Evolutionary conservation across 257 asterid species (phyloP).

Genomic region (Plantago major): DNA sequence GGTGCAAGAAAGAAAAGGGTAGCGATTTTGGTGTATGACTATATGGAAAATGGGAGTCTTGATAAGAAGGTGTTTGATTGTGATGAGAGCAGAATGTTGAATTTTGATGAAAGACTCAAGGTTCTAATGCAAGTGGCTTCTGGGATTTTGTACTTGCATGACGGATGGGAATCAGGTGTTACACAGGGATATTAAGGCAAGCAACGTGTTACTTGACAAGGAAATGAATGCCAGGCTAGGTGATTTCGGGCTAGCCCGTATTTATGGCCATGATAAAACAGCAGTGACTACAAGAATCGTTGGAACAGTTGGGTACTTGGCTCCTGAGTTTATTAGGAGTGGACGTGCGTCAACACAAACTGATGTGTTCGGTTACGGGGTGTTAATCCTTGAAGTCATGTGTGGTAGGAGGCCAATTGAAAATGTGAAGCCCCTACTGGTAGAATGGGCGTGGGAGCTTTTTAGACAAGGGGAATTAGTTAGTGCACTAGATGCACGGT

Average conservation of each 20-base stretch:
- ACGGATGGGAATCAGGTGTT: conserved; percentile 58
- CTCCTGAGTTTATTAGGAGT: conserved; percentile 44
- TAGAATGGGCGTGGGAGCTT: conserved; percentile 42
- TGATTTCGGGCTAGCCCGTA: conserved; percentile 59
- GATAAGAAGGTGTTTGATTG: conserved; percentile 33
- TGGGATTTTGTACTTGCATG: conserved; percentile 47
- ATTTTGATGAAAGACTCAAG: conserved; percentile 42
- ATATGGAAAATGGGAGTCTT: conserved; percentile 46
- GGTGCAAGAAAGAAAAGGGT: conserved; percentile 38
- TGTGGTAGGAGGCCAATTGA: conserved; percentile 54
- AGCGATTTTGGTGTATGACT: conserved; percentile 44
- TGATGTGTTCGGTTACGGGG: conserved; percentile 46
- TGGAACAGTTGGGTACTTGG: conserved; percentile 57
- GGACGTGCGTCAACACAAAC: conserved; percentile 53
- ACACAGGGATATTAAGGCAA: too few species aligned
- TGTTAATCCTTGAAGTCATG: conserved; percentile 46
- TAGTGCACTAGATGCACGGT: conserved; percentile 33
- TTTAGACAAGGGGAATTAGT: conserved; percentile 32
- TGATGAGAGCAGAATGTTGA: conserved; percentile 22
- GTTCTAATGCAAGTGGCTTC: conserved; percentile 56
- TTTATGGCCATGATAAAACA: conserved; percentile 41
- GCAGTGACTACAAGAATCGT: conserved; percentile 49
- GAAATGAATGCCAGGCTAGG: conserved; percentile 60
- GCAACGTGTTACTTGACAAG: conserved; percentile 56
- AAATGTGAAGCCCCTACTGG: conserved; percentile 39